Percentiles rank a stretch among this genome's conserved stretches.
Evolutionary conservation across 768 basidiomycete species (phyloP).

Genomic region (Lactifluus subvellereus): DNA sequence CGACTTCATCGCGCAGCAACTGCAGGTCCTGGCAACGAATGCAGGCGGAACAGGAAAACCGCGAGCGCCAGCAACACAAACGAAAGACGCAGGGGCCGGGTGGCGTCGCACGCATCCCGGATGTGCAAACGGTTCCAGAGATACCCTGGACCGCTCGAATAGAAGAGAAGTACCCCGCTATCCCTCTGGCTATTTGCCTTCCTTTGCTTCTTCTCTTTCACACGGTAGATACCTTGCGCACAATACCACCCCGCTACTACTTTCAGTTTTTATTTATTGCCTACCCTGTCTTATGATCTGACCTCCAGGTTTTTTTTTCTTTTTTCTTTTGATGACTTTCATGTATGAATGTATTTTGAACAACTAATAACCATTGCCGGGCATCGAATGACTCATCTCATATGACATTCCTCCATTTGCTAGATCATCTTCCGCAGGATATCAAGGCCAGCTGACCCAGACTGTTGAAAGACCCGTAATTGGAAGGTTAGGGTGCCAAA

Average conservation of each 20-base stretch:
- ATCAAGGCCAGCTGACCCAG: too few relatives aligned
- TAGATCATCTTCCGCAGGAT: too few relatives aligned
- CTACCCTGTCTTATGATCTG: background rate
- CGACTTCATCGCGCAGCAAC: constrained; percentile 85
- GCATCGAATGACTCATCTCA: too few relatives aligned
- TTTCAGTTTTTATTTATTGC: background rate
- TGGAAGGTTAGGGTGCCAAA: too few relatives aligned
- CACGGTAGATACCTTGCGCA: constrained; percentile 29
- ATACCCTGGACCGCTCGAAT: constrained; percentile 10
- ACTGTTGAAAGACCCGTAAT: too few relatives aligned
- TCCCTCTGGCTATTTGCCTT: too few relatives aligned
- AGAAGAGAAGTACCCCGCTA: background rate
- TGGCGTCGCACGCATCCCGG: constrained; percentile 27
- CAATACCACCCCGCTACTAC: constrained; percentile 25
- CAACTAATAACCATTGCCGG: constrained; percentile 4
- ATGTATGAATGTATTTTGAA: constrained; percentile 2
- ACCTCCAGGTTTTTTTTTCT: background rate
- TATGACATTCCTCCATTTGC: too few relatives aligned
- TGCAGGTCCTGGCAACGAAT: constrained; percentile 74
- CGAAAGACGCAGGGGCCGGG: constrained; percentile 54
- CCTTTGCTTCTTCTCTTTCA: background rate
- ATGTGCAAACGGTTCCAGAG: constrained; percentile 32
- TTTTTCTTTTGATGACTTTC: constrained; percentile 3
- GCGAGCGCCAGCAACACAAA: constrained; percentile 54
- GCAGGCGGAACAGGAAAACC: constrained; percentile 74